Conservation (phyloP, 2,329 filamentous ascomycete species). For the Colletotrichum theobromicola region DNA sequence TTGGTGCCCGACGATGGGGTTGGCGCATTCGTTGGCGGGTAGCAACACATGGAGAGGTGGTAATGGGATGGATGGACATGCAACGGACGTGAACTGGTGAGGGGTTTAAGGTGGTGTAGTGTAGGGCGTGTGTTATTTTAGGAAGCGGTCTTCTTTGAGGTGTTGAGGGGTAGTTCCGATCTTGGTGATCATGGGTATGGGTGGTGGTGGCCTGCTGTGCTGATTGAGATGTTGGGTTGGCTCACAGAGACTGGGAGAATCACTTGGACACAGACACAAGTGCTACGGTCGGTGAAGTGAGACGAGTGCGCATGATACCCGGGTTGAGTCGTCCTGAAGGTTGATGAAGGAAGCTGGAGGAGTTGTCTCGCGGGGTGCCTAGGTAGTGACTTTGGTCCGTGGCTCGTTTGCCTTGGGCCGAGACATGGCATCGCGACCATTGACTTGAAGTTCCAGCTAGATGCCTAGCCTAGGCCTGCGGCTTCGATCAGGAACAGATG, state of each 20-base stretch:
- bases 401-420: neutral
- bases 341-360: too few relatives aligned
- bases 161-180: neutral
- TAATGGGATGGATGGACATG: neutral
- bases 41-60: neutral
- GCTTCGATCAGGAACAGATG: neutral
- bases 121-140: neutral
- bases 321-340: too few relatives aligned
- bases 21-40: neutral
- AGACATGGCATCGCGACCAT: neutral
- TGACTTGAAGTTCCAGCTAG: neutral
- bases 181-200: neutral
- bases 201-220: neutral
- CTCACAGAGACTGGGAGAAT: neutral
- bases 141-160: neutral
- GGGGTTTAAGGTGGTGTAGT: too few relatives aligned
- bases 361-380: neutral
- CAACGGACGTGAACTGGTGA: neutral
- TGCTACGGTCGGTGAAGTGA: neutral
- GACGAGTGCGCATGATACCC: too few relatives aligned
- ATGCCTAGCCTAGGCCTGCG: neutral
- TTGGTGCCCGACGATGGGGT: conserved; percentile 13
- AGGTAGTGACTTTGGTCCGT: too few relatives aligned
- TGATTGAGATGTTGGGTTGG: neutral
- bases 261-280: neutral